These are phyloP conservation scores for Microstroma glucosiphilum DNA, from an alignment of 1,284 basidiomycete species.

Conservation along the genomic window DNA sequence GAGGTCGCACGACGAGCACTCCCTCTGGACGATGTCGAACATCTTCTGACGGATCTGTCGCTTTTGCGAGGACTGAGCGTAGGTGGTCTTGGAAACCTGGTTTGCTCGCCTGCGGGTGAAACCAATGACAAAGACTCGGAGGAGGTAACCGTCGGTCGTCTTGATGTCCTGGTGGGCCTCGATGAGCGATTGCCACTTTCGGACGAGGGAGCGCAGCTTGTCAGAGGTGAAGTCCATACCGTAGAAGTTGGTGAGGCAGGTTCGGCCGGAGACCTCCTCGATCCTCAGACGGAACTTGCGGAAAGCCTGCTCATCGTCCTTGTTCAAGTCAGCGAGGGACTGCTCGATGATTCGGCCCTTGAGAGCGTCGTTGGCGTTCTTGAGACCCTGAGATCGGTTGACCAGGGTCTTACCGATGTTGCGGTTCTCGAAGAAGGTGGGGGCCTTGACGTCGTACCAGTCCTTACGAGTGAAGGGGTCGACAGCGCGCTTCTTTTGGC, in stretches of 20 bases:
- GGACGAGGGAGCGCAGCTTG: slow-evolving; percentile 98
- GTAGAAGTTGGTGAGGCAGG: slow-evolving; percentile 99
- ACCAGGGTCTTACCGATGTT: slow-evolving; percentile 98
- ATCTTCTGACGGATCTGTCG: slow-evolving; percentile 99
- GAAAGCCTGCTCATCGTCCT: slow-evolving; percentile 99
- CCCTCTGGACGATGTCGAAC: slow-evolving; percentile 99
- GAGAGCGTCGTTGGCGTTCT: slow-evolving; percentile 97
- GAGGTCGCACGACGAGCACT: slow-evolving; percentile 89
- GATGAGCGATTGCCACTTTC: slow-evolving; percentile 99
- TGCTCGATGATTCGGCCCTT: slow-evolving; percentile 96
- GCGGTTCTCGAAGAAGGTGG: slow-evolving; percentile 92
- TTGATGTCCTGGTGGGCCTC: slow-evolving; percentile 98
- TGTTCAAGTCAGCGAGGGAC: slow-evolving; percentile 96
- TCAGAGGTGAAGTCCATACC: slow-evolving; percentile 99
- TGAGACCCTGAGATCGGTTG: slow-evolving; percentile 96
- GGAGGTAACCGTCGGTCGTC: slow-evolving; percentile 98
- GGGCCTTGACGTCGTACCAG: slow-evolving; percentile 99
- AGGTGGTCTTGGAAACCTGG: slow-evolving; percentile 98
- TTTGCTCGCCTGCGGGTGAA: slow-evolving; percentile 96
- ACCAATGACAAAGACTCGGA: slow-evolving; percentile 96
- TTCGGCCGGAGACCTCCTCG: slow-evolving; percentile 97
- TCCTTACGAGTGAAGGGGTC: slow-evolving; percentile 99
- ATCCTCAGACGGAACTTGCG: slow-evolving; percentile 98
- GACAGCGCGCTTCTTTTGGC: slow-evolving; percentile 96
- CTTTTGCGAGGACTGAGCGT: slow-evolving; percentile 90